Base-by-base conservation (phyloP, 345 rosid genomes). In the Noccaea bulbosa region DNA sequence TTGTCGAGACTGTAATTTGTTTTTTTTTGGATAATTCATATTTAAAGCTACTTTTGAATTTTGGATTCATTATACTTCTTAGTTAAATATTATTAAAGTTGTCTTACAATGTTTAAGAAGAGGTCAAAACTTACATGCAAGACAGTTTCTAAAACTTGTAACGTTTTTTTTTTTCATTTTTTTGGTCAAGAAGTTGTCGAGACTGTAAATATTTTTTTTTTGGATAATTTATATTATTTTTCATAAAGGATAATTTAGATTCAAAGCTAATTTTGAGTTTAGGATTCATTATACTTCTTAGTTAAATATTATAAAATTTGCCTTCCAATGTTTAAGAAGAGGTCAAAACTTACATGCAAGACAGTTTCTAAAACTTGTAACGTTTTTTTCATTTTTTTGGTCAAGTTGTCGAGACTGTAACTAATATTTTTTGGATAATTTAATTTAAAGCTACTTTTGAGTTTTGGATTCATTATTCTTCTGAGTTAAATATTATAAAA, bases 391-490 rank as follows among this genome's bases (percentile, higher is more conserved):
- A 20, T 20, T 20, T 20, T 20, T 20, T 20, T 20, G 22, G 22
- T 20, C 22, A 20, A 20, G 22, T 20, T 20, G 22, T 20, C 22
- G 22, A 20, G 22, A 20, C 22, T 20, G 22, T 20, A 20, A 20
- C 1, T 20, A 20, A 17, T 17, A n/a, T 17, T 17, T 17, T 17
- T 17, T 17, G 20, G 20, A 17, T 17, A 17, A 20, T 20, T 20
- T 20, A 54, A 34, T 11, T 53, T 53, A n/a, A 14, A 54, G 37
- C 49, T 54, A 33, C 24, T 55, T 61, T 27, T 44, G 3, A 44
- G 8, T 15, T 20, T 20, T 20, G 22, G 22, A 20, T 20, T 20
- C 22, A 20, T 20, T 20, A 20, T 20, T 20, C 22, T 20, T 20
- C 22, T 20, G 22, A 33, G 35, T 33, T 33, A 4, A 5, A 7